Percentiles rank a stretch among this genome's conserved stretches.
Conservation (phyloP, 208 protist species). For the Trypanosoma caninum region DNA sequence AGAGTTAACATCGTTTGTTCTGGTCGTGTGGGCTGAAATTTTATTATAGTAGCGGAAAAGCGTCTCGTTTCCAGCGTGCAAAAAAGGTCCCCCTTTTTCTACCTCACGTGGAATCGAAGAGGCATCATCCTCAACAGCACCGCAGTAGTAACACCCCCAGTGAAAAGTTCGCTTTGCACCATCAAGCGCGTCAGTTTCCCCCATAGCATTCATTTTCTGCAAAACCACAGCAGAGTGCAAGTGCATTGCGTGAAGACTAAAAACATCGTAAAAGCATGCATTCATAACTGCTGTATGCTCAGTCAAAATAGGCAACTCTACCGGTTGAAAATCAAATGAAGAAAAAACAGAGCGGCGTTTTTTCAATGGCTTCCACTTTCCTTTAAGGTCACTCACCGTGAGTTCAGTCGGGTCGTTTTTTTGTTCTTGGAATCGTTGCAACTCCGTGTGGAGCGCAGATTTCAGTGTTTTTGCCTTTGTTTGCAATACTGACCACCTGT, state of each 20-base stretch:
- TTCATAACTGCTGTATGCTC: background rate
- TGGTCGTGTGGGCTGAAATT: background rate
- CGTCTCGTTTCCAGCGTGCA: conserved; percentile 66
- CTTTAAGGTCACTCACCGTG: background rate
- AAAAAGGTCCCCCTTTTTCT: conserved; percentile 3
- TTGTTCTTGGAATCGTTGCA: background rate
- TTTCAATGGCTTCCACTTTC: conserved; percentile 24
- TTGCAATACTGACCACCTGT: conserved; percentile 38
- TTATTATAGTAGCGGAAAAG: conserved; percentile 37
- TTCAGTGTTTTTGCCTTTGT: conserved; percentile 38
- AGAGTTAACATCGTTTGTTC: too few species aligned
- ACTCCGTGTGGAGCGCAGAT: background rate
- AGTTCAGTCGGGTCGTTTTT: background rate
- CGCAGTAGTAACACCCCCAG: conserved; percentile 87
- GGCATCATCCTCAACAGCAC: conserved; percentile 52
- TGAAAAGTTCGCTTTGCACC: conserved; percentile 31
- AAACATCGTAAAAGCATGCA: conserved; percentile 24
- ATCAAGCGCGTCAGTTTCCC: background rate
- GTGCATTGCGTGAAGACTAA: conserved; percentile 62
- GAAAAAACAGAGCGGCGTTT: conserved; percentile 20
- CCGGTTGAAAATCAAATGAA: conserved; percentile 16
- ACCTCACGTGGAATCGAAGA: conserved; percentile 52
- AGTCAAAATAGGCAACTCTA: conserved; percentile 5
- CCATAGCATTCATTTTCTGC: background rate
- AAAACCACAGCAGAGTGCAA: conserved; percentile 69